Percentiles rank a stretch among this genome's conserved stretches.
Evolutionary conservation across 2,329 filamentous ascomycete species (phyloP).

Genomic region (Cryphonectria carpinicola): DNA sequence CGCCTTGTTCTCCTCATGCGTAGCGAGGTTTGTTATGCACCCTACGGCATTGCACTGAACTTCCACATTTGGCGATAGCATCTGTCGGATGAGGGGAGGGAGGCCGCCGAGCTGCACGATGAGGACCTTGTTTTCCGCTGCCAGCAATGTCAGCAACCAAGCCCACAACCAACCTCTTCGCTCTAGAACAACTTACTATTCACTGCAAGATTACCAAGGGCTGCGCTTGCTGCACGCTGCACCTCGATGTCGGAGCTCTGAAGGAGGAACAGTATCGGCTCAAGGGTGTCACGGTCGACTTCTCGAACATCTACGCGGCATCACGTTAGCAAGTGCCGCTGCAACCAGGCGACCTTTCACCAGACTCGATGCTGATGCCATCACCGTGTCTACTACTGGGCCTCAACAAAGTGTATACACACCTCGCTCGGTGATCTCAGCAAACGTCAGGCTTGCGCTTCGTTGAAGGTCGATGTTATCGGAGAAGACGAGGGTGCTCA

Average conservation of each 20-base stretch:
- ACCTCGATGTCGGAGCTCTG: slow-evolving; percentile 97
- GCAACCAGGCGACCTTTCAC: not conserved
- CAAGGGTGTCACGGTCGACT: slow-evolving; percentile 91
- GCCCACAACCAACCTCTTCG: not conserved
- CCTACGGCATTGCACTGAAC: slow-evolving; percentile 99
- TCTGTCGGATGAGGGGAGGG: slow-evolving; percentile 90
- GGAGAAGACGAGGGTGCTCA: slow-evolving; percentile 96
- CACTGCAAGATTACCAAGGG: slow-evolving; percentile 92
- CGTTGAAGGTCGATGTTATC: slow-evolving; percentile 98
- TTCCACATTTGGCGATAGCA: slow-evolving; percentile 97
- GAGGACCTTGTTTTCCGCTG: slow-evolving; percentile 96
- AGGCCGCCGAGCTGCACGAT: slow-evolving; percentile 93
- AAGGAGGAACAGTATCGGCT: slow-evolving; percentile 92
- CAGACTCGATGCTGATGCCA: not conserved
- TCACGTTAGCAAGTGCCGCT: slow-evolving; percentile 21
- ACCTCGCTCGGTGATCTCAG: slow-evolving; percentile 98
- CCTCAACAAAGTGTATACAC: slow-evolving; percentile 38
- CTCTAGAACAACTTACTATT: slow-evolving; percentile 69
- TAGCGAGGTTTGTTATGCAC: slow-evolving; percentile 97
- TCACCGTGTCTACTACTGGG: not conserved
- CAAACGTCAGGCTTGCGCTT: slow-evolving; percentile 97
- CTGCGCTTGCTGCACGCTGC: slow-evolving; percentile 93
- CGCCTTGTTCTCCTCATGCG: slow-evolving; percentile 98
- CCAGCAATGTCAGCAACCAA: slow-evolving; percentile 45
- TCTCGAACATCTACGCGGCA: slow-evolving; percentile 80